Evolutionary conservation across 73 alveolate genomes (phyloP).

Genomic region (Halteria grandinella): DNA sequence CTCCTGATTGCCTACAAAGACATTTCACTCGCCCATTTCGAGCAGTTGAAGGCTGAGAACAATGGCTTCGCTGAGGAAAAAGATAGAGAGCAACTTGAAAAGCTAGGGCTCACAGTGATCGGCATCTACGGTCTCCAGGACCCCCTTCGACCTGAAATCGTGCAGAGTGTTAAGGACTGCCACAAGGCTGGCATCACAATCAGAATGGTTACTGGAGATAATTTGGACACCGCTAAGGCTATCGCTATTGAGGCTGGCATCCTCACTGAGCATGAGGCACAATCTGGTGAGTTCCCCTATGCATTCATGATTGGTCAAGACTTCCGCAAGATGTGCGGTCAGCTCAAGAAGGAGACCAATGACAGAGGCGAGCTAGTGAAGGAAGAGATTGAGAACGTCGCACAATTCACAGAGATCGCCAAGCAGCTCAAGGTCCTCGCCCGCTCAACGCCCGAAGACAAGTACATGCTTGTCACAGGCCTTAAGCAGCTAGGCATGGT

Average conservation of each 20-base stretch:
- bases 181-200: slow-evolving; percentile 91
- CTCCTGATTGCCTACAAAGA: slow-evolving; percentile 82
- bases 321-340: slow-evolving; percentile 71
- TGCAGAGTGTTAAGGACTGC: slow-evolving; percentile 82
- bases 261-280: slow-evolving; percentile 74
- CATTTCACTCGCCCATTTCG: slow-evolving; percentile 69
- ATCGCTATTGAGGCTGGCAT: slow-evolving; percentile 90
- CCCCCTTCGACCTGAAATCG: slow-evolving; percentile 87
- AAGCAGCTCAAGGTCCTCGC: slow-evolving; percentile 88
- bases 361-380: slow-evolving; percentile 1
- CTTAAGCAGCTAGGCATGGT: slow-evolving; percentile 83
- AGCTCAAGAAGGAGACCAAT: slow-evolving; percentile 49
- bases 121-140: slow-evolving; percentile 91
- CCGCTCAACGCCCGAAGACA: slow-evolving; percentile 93
- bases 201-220: slow-evolving; percentile 97
- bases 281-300: slow-evolving; percentile 14
- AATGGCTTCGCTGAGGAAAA: slow-evolving; percentile 61
- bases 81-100: slow-evolving; percentile 68
- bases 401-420: slow-evolving; percentile 76
- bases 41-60: slow-evolving; percentile 40
- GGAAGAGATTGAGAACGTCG: slow-evolving; percentile 38
- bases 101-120: slow-evolving; percentile 50
- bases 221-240: slow-evolving; percentile 93
- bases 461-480: slow-evolving; percentile 89
- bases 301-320: slow-evolving; percentile 87